These are phyloP conservation scores for Lachancea quebecensis DNA, from an alignment of 805 yeast genomes.

Conservation along the genomic window DNA sequence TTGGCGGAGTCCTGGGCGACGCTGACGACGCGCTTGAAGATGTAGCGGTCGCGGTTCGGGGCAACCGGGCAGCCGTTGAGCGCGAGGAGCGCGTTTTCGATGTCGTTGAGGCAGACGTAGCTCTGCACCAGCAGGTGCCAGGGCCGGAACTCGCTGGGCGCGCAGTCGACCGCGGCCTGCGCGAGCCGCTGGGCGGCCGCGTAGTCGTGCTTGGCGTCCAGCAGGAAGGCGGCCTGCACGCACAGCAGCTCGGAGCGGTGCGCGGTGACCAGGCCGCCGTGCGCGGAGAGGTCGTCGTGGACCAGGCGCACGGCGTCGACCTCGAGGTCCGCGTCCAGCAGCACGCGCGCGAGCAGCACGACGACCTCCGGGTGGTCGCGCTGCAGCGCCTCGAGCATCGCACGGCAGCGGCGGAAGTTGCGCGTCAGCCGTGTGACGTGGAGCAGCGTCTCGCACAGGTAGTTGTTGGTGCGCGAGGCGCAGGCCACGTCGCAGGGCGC, in stretches of 20 bases:
- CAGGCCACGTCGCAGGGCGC: constrained; percentile 28
- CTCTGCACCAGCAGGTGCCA: constrained; percentile 65
- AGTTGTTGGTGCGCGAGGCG: constrained; percentile 29
- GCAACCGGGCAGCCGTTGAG: constrained; percentile 80
- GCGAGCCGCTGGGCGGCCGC: constrained; percentile 23
- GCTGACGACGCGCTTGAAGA: constrained; percentile 52
- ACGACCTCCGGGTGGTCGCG: constrained; percentile 23
- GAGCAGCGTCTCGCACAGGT: constrained; percentile 27
- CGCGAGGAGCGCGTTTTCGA: constrained; percentile 64
- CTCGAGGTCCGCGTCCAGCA: constrained; percentile 31
- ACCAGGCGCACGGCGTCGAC: constrained; percentile 31
- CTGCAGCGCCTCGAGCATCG: constrained; percentile 22
- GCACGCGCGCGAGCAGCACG: constrained; percentile 27
- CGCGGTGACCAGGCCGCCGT: constrained; percentile 9
- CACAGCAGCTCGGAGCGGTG: constrained; percentile 28
- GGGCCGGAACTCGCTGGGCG: constrained; percentile 69
- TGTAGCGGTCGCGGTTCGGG: constrained; percentile 59
- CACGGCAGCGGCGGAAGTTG: constrained; percentile 20
- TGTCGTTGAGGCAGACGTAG: constrained; percentile 56
- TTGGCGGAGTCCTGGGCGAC: constrained; percentile 28
- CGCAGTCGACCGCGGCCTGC: constrained; percentile 44
- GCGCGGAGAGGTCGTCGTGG: constrained; percentile 21
- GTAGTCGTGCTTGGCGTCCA: constrained; percentile 24
- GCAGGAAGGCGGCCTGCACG: constrained; percentile 25
- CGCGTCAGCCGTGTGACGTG: constrained; percentile 28